Conservation (phyloP, 805 yeast genomes). For the Saturnispora mendoncae region DNA sequence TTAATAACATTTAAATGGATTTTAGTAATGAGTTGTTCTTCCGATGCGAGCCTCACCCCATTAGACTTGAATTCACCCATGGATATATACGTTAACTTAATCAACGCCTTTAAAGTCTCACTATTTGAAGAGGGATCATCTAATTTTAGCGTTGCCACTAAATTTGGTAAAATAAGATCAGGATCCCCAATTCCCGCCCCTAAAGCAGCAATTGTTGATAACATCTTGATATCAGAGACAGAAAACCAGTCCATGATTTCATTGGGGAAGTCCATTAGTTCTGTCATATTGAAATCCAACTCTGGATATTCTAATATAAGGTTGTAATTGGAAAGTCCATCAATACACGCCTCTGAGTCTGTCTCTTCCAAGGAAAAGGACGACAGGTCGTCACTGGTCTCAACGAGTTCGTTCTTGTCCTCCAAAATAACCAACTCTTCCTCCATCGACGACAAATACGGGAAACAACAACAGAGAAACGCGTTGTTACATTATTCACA, state of each 20-base stretch:
- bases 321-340: slow-evolving; percentile 28
- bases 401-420: slow-evolving; percentile 27
- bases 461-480: neutral
- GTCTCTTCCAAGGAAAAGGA: slow-evolving; percentile 21
- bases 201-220: slow-evolving; percentile 14
- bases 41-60: slow-evolving; percentile 16
- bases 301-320: slow-evolving; percentile 33
- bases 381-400: slow-evolving; percentile 23
- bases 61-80: slow-evolving; percentile 12
- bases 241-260: slow-evolving; percentile 38
- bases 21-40: slow-evolving; percentile 1
- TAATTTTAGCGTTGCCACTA: neutral
- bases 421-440: slow-evolving; percentile 24
- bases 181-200: no score
- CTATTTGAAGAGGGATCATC: slow-evolving; percentile 2
- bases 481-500: slow-evolving; percentile 5
- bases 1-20: slow-evolving; percentile 21
- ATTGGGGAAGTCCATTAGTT: slow-evolving; percentile 27
- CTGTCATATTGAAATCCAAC: slow-evolving; percentile 35
- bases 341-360: slow-evolving; percentile 23
- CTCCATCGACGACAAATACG: slow-evolving; percentile 12
- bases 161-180: no score
- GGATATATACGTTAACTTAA: slow-evolving; percentile 8
- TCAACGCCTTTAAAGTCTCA: slow-evolving; percentile 3
- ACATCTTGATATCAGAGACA: slow-evolving; percentile 22